Base-by-base conservation (phyloP, 768 basidiomycete species). In the Suillus placidus region DNA sequence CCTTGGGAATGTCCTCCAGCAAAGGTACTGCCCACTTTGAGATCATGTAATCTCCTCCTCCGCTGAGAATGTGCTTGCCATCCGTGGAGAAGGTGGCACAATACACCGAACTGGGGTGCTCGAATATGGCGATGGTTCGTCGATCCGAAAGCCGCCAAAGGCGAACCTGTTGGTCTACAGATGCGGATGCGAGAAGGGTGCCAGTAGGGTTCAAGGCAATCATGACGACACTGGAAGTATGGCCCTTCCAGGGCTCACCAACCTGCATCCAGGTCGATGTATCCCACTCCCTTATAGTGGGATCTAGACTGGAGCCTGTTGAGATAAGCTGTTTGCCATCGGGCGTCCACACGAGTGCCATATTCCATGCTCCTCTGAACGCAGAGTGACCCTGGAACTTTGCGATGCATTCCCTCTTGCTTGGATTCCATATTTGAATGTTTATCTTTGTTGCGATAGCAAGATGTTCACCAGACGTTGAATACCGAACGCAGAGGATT, bases 61-160 rank as follows among this genome's bases (percentile, higher is more conserved):
- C 52, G 2, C 52, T 32, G 3, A 54, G 52, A 2, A 34, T 32
- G 52, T 20, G 4, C 52, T 34, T 54, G 52, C 18, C 52, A 54
- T 54, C 32, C 18, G 5, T 34, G 32, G 52, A 54, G 32, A 54
- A 54, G 30, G 32, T 12, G 9, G 34, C 52, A n/a, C 45, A 45
- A 45, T 4, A n/a, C 20, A n/a, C 8, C 3, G 1, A 0, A 10
- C 10, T 8, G 1, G 10, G 0, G n/a, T n/a, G 45, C 9, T 45
- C n/a, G 4, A 54, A 20, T 54, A 54, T 54, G 52, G 52, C 52
- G 9, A 54, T 10, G 9, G 32, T 54, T 54, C 10, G 32, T 34
- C 18, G 32, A 34, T 54, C 32, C 9, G 52, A 54, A 32, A 54
- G 32, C 6, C 52, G 32, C 32, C 32, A 54, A 30, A 54, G 18